Percentiles rank a stretch among this genome's conserved stretches.
phyloP scores from a whole-genome alignment of 441 rosid genomes.

The Eutrema salsugineum region DNA sequence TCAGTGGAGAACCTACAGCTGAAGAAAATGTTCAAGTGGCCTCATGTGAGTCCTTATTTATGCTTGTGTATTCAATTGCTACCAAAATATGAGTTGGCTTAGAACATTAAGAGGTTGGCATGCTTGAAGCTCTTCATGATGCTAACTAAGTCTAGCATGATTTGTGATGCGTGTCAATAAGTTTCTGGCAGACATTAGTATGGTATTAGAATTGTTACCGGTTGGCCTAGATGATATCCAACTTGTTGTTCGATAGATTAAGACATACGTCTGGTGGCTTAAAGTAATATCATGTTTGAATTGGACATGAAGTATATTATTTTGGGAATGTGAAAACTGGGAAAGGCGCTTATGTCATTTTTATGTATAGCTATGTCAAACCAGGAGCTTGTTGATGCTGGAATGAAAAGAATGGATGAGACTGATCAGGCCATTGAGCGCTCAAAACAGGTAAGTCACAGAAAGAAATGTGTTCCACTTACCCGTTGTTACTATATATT shows the following conservation, averaged over 20 bases:
- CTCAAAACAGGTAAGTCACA: conserved; percentile 66
- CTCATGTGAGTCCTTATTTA: conserved; percentile 49
- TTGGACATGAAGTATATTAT: background rate
- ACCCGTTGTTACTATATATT: conserved; percentile 1
- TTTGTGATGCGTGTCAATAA: conserved; percentile 1
- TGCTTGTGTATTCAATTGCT: conserved; percentile 2
- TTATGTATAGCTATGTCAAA: conserved; percentile 73
- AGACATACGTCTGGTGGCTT: background rate
- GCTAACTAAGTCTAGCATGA: background rate
- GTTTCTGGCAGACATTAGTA: background rate
- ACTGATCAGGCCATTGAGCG: conserved; percentile 97
- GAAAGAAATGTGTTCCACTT: conserved; percentile 1
- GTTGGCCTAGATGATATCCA: background rate
- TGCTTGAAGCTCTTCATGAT: background rate
- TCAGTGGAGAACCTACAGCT: conserved; percentile 68
- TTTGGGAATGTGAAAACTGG: background rate
- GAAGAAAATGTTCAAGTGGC: conserved; percentile 90
- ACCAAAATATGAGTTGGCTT: background rate
- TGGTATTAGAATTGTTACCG: background rate
- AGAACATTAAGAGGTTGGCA: background rate
- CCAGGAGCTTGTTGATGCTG: conserved; percentile 84
- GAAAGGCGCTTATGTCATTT: conserved; percentile 13
- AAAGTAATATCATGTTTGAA: background rate
- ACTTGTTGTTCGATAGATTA: background rate
- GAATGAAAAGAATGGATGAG: conserved; percentile 86